Evolutionary conservation across 192 early-diverging fungal genomes (phyloP).

Genomic region (Podila minutissima): DNA sequence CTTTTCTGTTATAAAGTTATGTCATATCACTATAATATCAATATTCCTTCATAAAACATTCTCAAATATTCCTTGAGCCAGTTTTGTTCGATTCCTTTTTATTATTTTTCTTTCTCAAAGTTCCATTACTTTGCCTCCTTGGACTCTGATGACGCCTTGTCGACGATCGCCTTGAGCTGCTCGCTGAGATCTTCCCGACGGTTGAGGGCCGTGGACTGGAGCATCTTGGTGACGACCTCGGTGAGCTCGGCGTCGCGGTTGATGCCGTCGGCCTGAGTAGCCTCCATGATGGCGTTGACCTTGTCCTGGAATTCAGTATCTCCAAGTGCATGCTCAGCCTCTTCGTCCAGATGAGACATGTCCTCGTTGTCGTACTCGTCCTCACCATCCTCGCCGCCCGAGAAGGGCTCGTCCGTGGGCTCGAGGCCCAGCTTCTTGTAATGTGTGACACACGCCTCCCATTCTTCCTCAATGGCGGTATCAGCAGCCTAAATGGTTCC

Average conservation of each 20-base stretch:
- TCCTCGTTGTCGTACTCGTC: conserved; percentile 3
- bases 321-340: neutral
- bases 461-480: conserved; percentile 72
- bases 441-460: conserved; percentile 69
- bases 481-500: conserved; percentile 48
- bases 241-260: conserved; percentile 68
- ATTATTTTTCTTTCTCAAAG: too few species aligned
- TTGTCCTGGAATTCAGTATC: conserved; percentile 50
- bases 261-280: conserved; percentile 59
- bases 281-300: conserved; percentile 66
- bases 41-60: neutral
- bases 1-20: neutral
- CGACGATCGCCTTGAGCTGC: conserved; percentile 20
- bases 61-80: too few species aligned
- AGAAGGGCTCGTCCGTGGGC: neutral
- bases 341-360: conserved; percentile 36
- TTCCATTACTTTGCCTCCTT: neutral
- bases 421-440: conserved; percentile 17
- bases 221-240: conserved; percentile 63
- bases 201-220: conserved; percentile 19
- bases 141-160: neutral
- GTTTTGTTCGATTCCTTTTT: too few species aligned
- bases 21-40: neutral
- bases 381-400: too few species aligned
- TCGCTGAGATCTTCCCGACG: conserved; percentile 16